Conservation (phyloP, 164 flowering plant species). For the Brasenia schreberi region DNA sequence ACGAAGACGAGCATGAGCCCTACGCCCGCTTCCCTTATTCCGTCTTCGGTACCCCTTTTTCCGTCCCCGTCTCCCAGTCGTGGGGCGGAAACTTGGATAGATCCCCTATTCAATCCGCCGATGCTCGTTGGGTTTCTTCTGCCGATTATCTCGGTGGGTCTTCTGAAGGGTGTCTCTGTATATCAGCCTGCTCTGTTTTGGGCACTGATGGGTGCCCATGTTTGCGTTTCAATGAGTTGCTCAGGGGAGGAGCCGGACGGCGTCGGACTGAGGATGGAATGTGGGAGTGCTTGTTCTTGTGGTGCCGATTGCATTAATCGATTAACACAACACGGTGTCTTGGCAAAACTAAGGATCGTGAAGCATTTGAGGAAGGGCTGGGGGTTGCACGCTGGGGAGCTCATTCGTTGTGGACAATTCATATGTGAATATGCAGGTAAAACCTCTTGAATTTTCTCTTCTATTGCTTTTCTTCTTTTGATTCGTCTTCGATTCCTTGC, state of each 20-base stretch:
- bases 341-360: constrained; percentile 44
- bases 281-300: constrained; percentile 63
- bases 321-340: constrained; percentile 50
- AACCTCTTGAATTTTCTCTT: not conserved
- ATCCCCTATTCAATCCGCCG: not conserved
- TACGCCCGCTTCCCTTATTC: constrained; percentile 58
- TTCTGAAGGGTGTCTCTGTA: constrained; percentile 44
- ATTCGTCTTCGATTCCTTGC: too few species aligned
- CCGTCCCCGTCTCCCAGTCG: constrained; percentile 17
- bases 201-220: constrained; percentile 28
- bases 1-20: constrained; percentile 23
- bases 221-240: constrained; percentile 4
- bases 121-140: not conserved
- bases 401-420: constrained; percentile 40
- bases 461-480: too few species aligned
- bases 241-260: constrained; percentile 8
- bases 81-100: constrained; percentile 36
- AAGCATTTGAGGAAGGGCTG: constrained; percentile 58
- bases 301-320: constrained; percentile 49
- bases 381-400: constrained; percentile 60
- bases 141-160: constrained; percentile 3
- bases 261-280: constrained; percentile 31
- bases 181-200: constrained; percentile 11
- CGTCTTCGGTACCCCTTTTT: constrained; percentile 12
- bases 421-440: constrained; percentile 86